Evolutionary conservation across 73 alveolate genomes (phyloP), one percentile per base, ranked within the genome.

Genomic region (Paramecium bursaria): DNA sequence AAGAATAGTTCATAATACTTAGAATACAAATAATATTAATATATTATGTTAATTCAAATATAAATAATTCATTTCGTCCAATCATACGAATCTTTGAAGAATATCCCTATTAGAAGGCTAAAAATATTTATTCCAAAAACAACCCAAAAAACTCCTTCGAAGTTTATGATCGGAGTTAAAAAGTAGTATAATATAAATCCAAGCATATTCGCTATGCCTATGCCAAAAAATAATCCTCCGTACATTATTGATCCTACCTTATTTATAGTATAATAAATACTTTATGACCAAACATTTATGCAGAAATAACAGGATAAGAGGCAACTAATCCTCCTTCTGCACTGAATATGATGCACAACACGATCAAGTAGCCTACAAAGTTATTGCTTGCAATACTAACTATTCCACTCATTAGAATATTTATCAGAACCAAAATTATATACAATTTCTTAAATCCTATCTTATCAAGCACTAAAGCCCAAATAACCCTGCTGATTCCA

Each of bases 311-410:
- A 19, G 82, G 82, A 27, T 21, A 67, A 67, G 50, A 33, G 14
- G 82, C 33, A 30, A 67, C 19, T 19, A 67, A 19, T 14, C 82
- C 82, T 67, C 82, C 82, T 42, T 67, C 82, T 39, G 60, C 33
- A 42, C 47, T 21, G 60, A 67, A 39, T 35, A 57, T 35, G 9
- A 67, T 3, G 19, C 82, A 67, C 48, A 67, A 67, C 6, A 67
- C 22, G 44, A 67, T 27, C n/a, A 67, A 67, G 44, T 67, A 67
- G 5, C 82, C 82, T 30, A 21, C 60, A 67, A 17, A 67, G 44
- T 57, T 67, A 0, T n/a, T n/a, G 21, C 21, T n/a, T 2, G 44
- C 21, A 39, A 39, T 39, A 39, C 82, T 47, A 6, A 67, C 44
- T 39, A 47, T 1, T 3, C 48, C 82, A 33, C 60, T 67, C 27